phyloP scores from a whole-genome alignment of 1,284 basidiomycete species.

The Apiotrichum montevideense region DNA sequence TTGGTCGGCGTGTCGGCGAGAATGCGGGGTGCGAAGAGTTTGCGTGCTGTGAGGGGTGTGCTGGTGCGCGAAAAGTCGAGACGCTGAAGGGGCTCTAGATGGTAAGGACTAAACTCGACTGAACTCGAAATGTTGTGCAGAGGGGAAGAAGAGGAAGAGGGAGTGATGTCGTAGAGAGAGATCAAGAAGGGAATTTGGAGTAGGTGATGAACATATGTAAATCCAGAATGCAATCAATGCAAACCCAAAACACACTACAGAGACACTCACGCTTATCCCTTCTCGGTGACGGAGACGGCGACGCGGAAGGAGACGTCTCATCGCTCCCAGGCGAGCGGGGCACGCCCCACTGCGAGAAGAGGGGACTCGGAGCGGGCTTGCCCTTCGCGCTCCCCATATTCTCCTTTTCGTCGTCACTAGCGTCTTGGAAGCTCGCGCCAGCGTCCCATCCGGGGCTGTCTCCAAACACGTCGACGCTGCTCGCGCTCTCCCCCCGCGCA shows the following conservation, averaged over 20 bases:
- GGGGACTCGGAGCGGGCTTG: no score
- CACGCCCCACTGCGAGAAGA: not conserved
- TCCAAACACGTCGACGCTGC: not conserved
- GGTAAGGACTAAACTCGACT: no score
- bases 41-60: slow-evolving; percentile 7
- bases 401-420: not conserved
- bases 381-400: not conserved
- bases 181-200: no score
- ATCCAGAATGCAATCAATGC: no score
- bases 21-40: slow-evolving; percentile 6
- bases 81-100: not conserved
- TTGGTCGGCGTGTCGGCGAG: not conserved
- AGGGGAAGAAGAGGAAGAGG: not conserved
- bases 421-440: not conserved
- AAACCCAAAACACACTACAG: no score
- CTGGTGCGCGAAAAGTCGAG: slow-evolving; percentile 9
- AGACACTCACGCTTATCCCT: not conserved
- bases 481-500: not conserved
- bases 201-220: no score
- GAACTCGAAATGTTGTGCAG: not conserved
- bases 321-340: not conserved
- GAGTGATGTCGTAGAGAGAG: no score
- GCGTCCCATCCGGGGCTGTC: not conserved
- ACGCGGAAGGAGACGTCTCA: not conserved
- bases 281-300: not conserved